Evolutionary conservation across 2,329 filamentous ascomycete species (phyloP).

Genomic region (Helicocarpus griseus): DNA sequence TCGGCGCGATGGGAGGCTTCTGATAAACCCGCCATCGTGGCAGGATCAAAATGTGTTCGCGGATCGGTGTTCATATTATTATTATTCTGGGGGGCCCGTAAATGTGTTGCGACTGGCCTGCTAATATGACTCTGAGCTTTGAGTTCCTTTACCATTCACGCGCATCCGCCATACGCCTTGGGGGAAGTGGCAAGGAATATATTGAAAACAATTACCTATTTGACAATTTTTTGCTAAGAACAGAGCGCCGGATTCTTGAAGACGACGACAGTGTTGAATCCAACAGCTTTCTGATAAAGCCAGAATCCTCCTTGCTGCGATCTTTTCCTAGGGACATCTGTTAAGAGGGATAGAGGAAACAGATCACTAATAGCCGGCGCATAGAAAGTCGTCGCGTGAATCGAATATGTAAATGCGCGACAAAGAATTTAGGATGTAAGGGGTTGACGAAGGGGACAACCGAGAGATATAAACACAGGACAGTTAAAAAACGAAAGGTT

Average conservation of each 20-base stretch:
- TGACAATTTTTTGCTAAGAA: constrained; percentile 26
- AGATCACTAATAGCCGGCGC: neutral
- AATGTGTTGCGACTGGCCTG: constrained; percentile 5
- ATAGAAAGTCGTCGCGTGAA: neutral
- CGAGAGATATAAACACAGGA: neutral
- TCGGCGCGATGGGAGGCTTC: constrained; percentile 27
- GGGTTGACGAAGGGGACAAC: neutral
- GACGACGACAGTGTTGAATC: constrained; percentile 19
- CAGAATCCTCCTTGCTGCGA: constrained; percentile 23
- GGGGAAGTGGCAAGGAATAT: constrained; percentile 9
- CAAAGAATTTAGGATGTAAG: neutral
- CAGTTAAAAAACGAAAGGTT: neutral
- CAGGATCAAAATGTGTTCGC: constrained; percentile 24
- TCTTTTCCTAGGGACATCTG: constrained; percentile 28
- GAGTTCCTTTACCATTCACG: neutral
- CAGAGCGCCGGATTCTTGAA: constrained; percentile 20
- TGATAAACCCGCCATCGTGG: constrained; percentile 28
- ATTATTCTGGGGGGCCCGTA: constrained; percentile 9
- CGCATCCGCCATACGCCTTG: neutral
- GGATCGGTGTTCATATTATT: constrained; percentile 4
- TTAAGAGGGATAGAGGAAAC: constrained; percentile 13
- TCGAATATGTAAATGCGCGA: neutral
- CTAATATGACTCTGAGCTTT: neutral
- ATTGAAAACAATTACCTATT: constrained; percentile 21
- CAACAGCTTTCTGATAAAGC: constrained; percentile 25